These are phyloP conservation scores for Carex littledalei DNA, from an alignment of 176 grass and related monocot species.

Conservation along the genomic window DNA sequence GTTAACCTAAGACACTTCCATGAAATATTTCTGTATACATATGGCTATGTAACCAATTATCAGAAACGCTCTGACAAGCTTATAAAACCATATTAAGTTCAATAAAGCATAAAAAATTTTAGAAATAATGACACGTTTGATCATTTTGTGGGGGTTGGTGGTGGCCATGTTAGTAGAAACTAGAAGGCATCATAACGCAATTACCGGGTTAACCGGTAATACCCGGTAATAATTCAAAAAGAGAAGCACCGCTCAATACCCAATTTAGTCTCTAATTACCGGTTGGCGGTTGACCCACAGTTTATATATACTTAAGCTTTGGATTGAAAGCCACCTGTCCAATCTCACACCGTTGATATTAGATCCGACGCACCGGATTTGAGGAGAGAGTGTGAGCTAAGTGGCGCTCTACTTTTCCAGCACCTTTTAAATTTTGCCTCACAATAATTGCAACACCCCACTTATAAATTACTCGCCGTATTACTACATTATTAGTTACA, in stretches of 20 bases:
- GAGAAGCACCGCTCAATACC: not conserved
- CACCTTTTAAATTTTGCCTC: not conserved
- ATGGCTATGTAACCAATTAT: not conserved
- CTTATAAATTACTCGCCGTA: not conserved
- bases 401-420: constrained; percentile 17
- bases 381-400: not conserved
- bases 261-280: not conserved
- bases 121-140: not conserved
- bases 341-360: not conserved
- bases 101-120: not conserved
- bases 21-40: not conserved
- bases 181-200: constrained; percentile 5
- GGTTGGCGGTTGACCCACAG: constrained; percentile 1
- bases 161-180: not conserved
- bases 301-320: not conserved
- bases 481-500: constrained; percentile 5
- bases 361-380: not conserved
- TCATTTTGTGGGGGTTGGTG: constrained; percentile 1
- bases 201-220: constrained; percentile 1
- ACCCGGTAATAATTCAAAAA: not conserved
- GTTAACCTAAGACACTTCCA: constrained; percentile 7
- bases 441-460: constrained; percentile 7
- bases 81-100: not conserved
- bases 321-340: not conserved
- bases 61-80: not conserved